Conservation (phyloP, 1,139 yeast genomes). For the Geotrichum histeridarum region DNA sequence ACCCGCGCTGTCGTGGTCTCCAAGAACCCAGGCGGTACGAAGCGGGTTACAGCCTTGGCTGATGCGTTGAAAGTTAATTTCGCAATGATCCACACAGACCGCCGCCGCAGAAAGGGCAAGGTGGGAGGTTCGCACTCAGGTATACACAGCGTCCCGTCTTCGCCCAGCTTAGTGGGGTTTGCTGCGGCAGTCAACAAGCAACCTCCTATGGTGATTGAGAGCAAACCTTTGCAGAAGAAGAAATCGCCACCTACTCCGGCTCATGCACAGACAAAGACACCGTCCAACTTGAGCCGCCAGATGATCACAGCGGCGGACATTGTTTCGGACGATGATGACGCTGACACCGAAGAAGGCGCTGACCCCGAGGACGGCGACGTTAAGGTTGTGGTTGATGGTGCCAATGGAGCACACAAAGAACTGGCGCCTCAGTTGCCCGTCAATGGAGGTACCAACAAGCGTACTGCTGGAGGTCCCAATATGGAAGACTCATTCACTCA, state of each 20-base stretch:
- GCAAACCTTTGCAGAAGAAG: neutral
- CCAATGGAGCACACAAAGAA: neutral
- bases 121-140: neutral
- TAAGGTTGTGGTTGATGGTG: conserved; percentile 16
- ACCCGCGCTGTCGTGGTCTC: conserved; percentile 86
- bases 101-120: conserved; percentile 78
- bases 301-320: conserved; percentile 19
- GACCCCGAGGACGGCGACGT: conserved; percentile 54
- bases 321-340: conserved; percentile 40
- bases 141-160: neutral
- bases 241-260: neutral
- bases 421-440: conserved; percentile 2
- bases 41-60: conserved; percentile 94
- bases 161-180: neutral
- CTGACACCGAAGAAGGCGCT: conserved; percentile 42
- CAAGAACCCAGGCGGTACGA: conserved; percentile 97
- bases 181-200: neutral
- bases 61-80: conserved; percentile 92
- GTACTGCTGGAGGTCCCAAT: conserved; percentile 60
- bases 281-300: conserved; percentile 14
- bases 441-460: neutral
- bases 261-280: conserved; percentile 6
- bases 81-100: conserved; percentile 98
- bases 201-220: neutral
- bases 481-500: conserved; percentile 49